phyloP scores from a whole-genome alignment of 352 stramenopile genomes.

The Hyaloperonospora brassicae region DNA sequence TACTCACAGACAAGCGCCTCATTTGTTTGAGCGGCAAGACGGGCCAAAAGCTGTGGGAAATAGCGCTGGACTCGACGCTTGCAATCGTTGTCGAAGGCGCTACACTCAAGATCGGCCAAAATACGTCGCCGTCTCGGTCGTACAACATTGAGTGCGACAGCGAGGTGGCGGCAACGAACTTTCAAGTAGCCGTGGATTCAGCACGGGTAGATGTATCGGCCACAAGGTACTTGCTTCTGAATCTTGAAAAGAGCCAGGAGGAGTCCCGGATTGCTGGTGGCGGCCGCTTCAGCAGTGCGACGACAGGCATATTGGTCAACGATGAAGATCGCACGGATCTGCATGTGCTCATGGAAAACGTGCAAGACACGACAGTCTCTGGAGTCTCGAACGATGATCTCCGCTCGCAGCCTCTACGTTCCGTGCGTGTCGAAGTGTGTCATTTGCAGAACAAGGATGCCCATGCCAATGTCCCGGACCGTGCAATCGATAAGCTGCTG shows the following conservation, averaged over 20 bases:
- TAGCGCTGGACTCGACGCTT: constrained; percentile 74
- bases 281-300: constrained; percentile 11
- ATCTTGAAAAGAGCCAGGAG: constrained; percentile 76
- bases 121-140: constrained; percentile 30
- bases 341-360: constrained; percentile 72
- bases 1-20: constrained; percentile 80
- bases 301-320: constrained; percentile 21
- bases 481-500: constrained; percentile 59
- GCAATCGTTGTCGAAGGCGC: constrained; percentile 35
- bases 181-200: constrained; percentile 71
- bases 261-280: constrained; percentile 34
- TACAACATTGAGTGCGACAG: constrained; percentile 75
- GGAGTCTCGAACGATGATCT: constrained; percentile 62
- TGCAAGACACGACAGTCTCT: constrained; percentile 75
- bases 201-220: constrained; percentile 63
- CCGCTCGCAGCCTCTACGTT: constrained; percentile 63
- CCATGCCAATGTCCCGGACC: constrained; percentile 63
- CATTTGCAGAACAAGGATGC: constrained; percentile 84
- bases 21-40: constrained; percentile 67
- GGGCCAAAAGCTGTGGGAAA: constrained; percentile 72
- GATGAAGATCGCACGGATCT: constrained; percentile 68
- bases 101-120: constrained; percentile 50
- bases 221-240: constrained; percentile 72
- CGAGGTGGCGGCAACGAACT: constrained; percentile 50
- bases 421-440: constrained; percentile 74